Conservation (phyloP, 805 yeast species). For the Candida lessepsii region DNA sequence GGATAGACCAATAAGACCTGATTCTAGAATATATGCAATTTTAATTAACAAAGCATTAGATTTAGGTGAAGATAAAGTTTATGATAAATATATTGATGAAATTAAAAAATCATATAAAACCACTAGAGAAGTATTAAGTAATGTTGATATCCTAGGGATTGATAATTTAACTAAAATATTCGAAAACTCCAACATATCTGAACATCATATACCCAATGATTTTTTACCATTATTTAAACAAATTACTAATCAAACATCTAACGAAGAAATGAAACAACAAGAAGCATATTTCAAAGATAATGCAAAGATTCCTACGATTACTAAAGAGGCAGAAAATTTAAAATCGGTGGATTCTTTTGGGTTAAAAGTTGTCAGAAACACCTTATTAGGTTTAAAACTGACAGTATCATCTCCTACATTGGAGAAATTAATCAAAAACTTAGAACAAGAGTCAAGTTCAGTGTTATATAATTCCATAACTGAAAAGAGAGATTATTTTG, state of each 20-base stretch:
- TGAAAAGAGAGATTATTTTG: constrained; percentile 61
- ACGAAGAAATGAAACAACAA: constrained; percentile 4
- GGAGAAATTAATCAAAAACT: constrained; percentile 25
- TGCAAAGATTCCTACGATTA: constrained; percentile 36
- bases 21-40: constrained; percentile 62
- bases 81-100: constrained; percentile 16
- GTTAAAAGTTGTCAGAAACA: constrained; percentile 73
- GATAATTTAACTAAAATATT: constrained; percentile 42
- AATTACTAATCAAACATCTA: constrained; percentile 10
- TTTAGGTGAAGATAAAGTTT: constrained; percentile 10
- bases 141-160: constrained; percentile 54
- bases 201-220: constrained; percentile 34
- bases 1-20: constrained; percentile 28
- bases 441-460: constrained; percentile 28
- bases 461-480: constrained; percentile 33
- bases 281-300: constrained; percentile 36
- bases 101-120: constrained; percentile 5
- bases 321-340: constrained; percentile 55
- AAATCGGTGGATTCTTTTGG: constrained; percentile 74
- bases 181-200: constrained; percentile 22
- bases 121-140: constrained; percentile 33
- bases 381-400: constrained; percentile 47
- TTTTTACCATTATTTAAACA: constrained; percentile 30
- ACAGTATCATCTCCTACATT: constrained; percentile 16
- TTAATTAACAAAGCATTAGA: constrained; percentile 43